Evolutionary conservation across 2,329 filamentous ascomycete species (phyloP), one percentile per base, ranked within the genome.

Genomic region (Neofusicoccum cordaticola): DNA sequence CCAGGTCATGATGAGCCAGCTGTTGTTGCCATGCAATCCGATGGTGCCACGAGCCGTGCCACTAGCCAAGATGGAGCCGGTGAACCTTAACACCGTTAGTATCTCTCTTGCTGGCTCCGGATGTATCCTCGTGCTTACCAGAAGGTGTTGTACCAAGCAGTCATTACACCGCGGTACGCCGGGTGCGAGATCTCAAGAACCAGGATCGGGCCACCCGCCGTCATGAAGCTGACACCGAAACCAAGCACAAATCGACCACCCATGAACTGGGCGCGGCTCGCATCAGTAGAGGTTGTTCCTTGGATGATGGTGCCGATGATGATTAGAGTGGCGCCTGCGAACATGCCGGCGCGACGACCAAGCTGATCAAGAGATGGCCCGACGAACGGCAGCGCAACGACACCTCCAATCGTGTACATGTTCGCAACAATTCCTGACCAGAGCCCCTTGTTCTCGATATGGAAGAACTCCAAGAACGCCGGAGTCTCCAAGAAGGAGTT

Each of bases 141-240:
- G 31, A 76, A 71, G 1, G 76, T 78, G 66, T 81, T 80, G 69
- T 79, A 81, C 15, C 78, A 68, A 37, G 74, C 78, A 4, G 78
- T 80, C 65, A 80, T 74, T 11, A 77, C 56, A 17, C 86, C 86
- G 66, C 88, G 82, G 72, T 86, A 86, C 2, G 84, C 83, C 1
- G 88, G 87, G 69, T 89, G 87, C 1, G 85, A 82, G 63, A 88
- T 80, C 72, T 90, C 88, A 48, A 86, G 84, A 13, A 85, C 84
- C 70, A 88, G 89, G n/a, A 85, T 83, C 1, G 87, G 87, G 1
- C 84, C 86, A 4, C 86, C 86, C 2, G 84, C 82, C 5, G 83
- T 82, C 3, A 84, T 83, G 66, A 90, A 85, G 2, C 83, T 81
- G 45, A 87, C 85, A 44, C 87, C 87, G 66, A 88, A 88, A 60